Evolutionary conservation across 2,329 filamentous ascomycete species (phyloP), one percentile per base, ranked within the genome.

Genomic region (Xylariales sp.): DNA sequence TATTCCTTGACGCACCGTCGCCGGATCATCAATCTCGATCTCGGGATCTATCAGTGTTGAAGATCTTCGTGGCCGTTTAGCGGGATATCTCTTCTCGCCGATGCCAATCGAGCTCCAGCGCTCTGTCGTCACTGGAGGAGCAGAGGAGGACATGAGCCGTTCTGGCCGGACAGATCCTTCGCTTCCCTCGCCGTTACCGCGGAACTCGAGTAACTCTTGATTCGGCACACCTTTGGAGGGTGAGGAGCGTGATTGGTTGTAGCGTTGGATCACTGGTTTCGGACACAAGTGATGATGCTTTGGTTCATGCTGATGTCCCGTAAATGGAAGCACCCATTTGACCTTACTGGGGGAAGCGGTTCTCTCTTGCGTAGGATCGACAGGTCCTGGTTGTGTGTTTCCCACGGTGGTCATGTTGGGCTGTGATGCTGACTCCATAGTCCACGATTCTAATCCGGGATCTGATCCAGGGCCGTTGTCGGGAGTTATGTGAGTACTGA

Each of bases 121-220:
- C 20, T 33, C 19, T 12, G 38, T 40, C n/a, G 38, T 40, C 5
- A 40, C 38, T 15, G 38, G 38, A 10, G 16, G 24, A n/a, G 38
- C 38, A 6, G 38, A 20, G n/a, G 38, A n/a, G 3, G 38, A 32
- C 11, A 40, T 24, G 12, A 40, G 31, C 18, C 28, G 28, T 11
- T 40, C 38, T 11, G 33, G 25, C 5, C 28, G 19, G 3, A 32
- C 4, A 16, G 31, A 24, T 15, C 33, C 38, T 20, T 40, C 38
- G 4, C 11, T 18, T 3, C 12, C 10, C 6, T 15, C 19, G 11
- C n/a, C 20, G 15, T 11, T 20, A 3, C n/a, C 29, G 20, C n/a
- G 9, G 22, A 38, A 10, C 8, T 38, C n/a, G 14, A 18, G 16
- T 7, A 21, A 14, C 5, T 25, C 22, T 9, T 8, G 15, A n/a